A percentile compares a stretch with the other conserved stretches of the same genome.
These are phyloP conservation scores for Lonicera japonica DNA, from an alignment of 129 eudicot species.

Conservation along the genomic window DNA sequence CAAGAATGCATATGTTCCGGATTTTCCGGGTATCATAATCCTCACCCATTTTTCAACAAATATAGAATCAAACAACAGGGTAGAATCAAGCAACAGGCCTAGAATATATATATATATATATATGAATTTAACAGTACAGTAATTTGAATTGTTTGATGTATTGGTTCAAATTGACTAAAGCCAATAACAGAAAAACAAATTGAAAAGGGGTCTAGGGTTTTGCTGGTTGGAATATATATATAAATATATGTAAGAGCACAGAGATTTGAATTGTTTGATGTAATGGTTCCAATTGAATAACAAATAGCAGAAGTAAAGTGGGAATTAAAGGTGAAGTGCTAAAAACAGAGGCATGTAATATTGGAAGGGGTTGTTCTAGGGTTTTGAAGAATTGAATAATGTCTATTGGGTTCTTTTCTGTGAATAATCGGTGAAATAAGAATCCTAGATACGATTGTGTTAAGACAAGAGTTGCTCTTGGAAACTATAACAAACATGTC, in stretches of 20 bases:
- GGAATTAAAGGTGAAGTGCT: conserved; percentile 8
- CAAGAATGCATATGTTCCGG: conserved; percentile 89
- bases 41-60: conserved; percentile 43
- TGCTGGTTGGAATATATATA: too few species aligned
- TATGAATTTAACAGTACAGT: too few species aligned
- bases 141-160: too few species aligned
- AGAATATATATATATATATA: too few species aligned
- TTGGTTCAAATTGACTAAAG: conserved; percentile 2
- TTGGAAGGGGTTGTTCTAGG: neutral
- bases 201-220: too few species aligned
- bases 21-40: conserved; percentile 34
- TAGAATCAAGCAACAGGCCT: too few species aligned
- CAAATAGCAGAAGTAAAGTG: too few species aligned
- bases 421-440: conserved; percentile 13
- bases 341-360: neutral
- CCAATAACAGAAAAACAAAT: neutral
- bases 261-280: too few species aligned
- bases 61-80: too few species aligned
- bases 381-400: neutral
- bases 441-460: neutral
- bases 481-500: neutral
- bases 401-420: conserved; percentile 18
- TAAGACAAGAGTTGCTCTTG: neutral
- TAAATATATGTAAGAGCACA: too few species aligned
- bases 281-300: too few species aligned